Evolutionary conservation across 176 grass and related monocot genomes (phyloP).

Genomic region (Calamus simplicifolius): DNA sequence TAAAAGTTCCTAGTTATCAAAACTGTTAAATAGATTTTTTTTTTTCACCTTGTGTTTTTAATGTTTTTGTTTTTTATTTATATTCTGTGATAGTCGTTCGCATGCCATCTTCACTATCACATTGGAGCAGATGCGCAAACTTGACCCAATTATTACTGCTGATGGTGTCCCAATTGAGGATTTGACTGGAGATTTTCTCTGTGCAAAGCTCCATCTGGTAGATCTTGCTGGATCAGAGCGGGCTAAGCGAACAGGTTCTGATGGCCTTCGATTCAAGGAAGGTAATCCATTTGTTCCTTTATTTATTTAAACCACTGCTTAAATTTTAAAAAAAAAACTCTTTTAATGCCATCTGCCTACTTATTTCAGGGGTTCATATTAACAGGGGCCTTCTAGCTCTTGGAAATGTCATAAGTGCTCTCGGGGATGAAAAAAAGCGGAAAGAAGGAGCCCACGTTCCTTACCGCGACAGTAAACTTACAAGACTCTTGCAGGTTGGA

Average conservation of each 20-base stretch:
- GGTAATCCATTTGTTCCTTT: slow-evolving; percentile 34
- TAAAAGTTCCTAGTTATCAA: too few species aligned
- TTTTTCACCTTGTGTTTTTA: too few species aligned
- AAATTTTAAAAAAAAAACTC: neutral
- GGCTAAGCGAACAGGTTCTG: slow-evolving; percentile 87
- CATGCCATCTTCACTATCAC: slow-evolving; percentile 99
- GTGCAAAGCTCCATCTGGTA: slow-evolving; percentile 90
- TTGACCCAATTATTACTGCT: slow-evolving; percentile 45
- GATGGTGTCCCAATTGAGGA: slow-evolving; percentile 76
- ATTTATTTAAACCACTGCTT: slow-evolving; percentile 2
- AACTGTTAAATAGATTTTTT: too few species aligned
- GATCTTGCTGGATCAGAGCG: slow-evolving; percentile 98
- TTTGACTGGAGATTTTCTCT: slow-evolving; percentile 81
- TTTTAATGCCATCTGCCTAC: slow-evolving; percentile 4
- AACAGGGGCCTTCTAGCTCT: slow-evolving; percentile 96
- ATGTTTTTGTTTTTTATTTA: neutral
- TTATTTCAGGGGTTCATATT: slow-evolving; percentile 89
- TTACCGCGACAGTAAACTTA: slow-evolving; percentile 98
- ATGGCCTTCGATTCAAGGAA: slow-evolving; percentile 98
- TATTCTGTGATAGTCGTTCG: slow-evolving; percentile 67
- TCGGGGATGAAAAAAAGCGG: slow-evolving; percentile 97
- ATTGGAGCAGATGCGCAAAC: slow-evolving; percentile 99
- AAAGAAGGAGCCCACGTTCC: slow-evolving; percentile 97
- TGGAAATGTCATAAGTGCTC: slow-evolving; percentile 97
- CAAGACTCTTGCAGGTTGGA: slow-evolving; percentile 82